Conservation (phyloP, 306 rosid species). For the Prunus kanzakura region DNA sequence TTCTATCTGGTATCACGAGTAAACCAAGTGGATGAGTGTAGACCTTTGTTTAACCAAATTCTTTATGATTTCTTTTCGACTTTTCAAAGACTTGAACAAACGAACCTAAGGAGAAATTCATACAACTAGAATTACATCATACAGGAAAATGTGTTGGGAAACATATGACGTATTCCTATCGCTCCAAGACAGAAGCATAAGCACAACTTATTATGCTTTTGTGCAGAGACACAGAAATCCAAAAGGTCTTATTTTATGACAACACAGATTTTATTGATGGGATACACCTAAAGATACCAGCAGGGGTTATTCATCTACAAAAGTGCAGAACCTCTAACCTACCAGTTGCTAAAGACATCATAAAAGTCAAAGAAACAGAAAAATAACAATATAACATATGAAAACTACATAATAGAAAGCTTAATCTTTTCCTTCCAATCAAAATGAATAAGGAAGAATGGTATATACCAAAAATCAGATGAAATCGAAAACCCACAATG, state of each 20-base stretch:
- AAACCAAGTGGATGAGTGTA: not conserved
- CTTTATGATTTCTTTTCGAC: not conserved
- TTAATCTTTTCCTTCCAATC: not conserved
- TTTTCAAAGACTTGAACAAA: not conserved
- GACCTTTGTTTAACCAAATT: not conserved
- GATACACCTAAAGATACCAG: not conserved
- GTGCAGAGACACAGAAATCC: not conserved
- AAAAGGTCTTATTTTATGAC: not conserved
- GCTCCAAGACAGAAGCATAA: not conserved
- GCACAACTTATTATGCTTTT: not conserved
- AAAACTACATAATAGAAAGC: not conserved
- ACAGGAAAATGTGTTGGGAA: not conserved
- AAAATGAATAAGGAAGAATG: not conserved
- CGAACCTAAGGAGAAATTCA: not conserved
- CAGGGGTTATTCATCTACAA: not conserved
- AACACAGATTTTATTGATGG: not conserved
- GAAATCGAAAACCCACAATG: not conserved
- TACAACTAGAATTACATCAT: not conserved
- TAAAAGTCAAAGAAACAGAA: not conserved
- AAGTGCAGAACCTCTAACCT: not conserved
- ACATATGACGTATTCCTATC: not conserved
- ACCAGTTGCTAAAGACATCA: not conserved
- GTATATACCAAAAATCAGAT: not conserved
- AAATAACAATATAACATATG: not conserved
- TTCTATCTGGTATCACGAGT: not conserved